These are phyloP conservation scores for Diaporthe helianthi DNA, from an alignment of 2,329 filamentous ascomycete genomes.

Conservation along the genomic window DNA sequence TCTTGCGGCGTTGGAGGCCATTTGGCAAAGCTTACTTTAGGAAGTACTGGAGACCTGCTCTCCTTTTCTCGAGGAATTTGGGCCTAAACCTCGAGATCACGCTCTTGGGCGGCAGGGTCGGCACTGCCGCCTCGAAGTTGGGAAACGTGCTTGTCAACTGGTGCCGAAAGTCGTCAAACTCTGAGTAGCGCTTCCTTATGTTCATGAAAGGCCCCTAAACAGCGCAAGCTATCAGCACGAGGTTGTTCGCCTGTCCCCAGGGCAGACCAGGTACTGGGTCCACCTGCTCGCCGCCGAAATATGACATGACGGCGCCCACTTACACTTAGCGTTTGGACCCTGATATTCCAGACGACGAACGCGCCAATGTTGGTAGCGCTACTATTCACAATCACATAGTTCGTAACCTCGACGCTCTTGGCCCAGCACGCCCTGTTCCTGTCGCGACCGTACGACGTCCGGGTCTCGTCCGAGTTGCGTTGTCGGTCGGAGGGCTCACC, in stretches of 20 bases:
- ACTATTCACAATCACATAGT: constrained; percentile 64
- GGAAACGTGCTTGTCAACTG: constrained; percentile 83
- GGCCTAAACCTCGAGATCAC: constrained; percentile 85
- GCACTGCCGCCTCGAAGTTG: constrained; percentile 82
- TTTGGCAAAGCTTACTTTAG: constrained; percentile 72
- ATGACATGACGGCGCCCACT: constrained; percentile 46
- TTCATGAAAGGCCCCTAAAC: constrained; percentile 65
- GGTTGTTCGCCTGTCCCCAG: no score
- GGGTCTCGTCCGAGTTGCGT: constrained; percentile 30
- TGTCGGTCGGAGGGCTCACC: constrained; percentile 40
- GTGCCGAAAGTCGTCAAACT: constrained; percentile 84
- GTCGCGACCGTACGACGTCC: constrained; percentile 41
- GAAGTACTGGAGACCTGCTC: constrained; percentile 87
- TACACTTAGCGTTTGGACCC: constrained; percentile 84
- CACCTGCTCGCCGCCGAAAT: background rate
- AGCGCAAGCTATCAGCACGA: constrained; percentile 12
- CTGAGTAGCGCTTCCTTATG: constrained; percentile 81
- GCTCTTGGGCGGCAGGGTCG: constrained; percentile 89
- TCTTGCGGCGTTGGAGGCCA: background rate
- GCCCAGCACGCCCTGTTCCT: constrained; percentile 69
- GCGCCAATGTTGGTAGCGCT: constrained; percentile 72
- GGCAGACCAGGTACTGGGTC: background rate
- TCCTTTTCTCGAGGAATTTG: constrained; percentile 83
- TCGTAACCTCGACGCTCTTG: constrained; percentile 65
- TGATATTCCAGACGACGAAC: constrained; percentile 94